These are phyloP conservation scores for Yarrowia sp. DNA, from an alignment of 805 yeast species.

Conservation along the genomic window DNA sequence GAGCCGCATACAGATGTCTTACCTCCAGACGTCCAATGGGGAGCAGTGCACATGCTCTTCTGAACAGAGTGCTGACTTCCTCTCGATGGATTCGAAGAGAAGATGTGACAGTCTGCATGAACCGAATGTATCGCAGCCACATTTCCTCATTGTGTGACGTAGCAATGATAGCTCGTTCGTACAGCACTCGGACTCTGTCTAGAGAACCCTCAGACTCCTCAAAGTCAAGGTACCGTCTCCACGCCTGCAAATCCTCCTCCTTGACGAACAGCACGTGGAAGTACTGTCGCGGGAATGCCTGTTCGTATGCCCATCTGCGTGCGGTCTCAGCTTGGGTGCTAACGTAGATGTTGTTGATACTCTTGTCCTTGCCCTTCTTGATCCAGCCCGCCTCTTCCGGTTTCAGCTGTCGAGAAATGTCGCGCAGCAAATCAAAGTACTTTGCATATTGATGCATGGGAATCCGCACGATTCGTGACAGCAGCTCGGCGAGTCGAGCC, in stretches of 20 bases:
- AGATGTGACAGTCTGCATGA: conserved; percentile 43
- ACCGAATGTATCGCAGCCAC: conserved; percentile 69
- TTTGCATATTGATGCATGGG: conserved; percentile 87
- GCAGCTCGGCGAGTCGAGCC: conserved; percentile 43
- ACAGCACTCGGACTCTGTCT: conserved; percentile 47
- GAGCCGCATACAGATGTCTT: conserved; percentile 38
- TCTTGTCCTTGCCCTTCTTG: conserved; percentile 23
- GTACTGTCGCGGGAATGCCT: conserved; percentile 46
- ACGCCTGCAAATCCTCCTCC: conserved; percentile 47
- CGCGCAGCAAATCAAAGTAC: conserved; percentile 53
- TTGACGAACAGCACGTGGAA: conserved; percentile 53
- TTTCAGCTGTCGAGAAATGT: conserved; percentile 38
- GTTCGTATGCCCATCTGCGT: conserved; percentile 70
- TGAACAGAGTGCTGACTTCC: conserved; percentile 47
- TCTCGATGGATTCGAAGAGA: conserved; percentile 32
- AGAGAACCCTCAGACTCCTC: conserved; percentile 43
- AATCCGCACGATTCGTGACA: conserved; percentile 40
- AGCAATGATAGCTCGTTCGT: conserved; percentile 61
- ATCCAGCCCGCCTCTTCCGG: neutral
- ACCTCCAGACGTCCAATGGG: conserved; percentile 35
- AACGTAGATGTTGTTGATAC: conserved; percentile 37
- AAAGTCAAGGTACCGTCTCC: conserved; percentile 63
- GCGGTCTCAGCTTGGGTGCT: conserved; percentile 54
- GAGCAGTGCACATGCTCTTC: conserved; percentile 47
- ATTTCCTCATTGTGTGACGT: conserved; percentile 56